Evolutionary conservation across 129 eudicot species (phyloP).

Genomic region (Ambrosia artemisiifolia): DNA sequence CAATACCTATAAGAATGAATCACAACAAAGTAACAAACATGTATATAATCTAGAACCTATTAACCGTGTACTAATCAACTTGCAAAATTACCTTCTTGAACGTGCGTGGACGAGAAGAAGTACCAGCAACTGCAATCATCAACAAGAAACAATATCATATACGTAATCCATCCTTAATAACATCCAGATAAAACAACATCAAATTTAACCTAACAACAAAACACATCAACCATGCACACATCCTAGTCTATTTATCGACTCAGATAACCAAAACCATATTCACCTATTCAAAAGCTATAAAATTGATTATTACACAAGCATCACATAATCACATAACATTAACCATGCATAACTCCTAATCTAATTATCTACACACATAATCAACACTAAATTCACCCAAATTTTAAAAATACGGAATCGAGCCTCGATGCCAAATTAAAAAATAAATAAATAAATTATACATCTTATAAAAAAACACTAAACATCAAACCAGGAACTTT

Average conservation of each 20-base stretch:
- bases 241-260: too few relatives aligned
- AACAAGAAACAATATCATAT: background rate
- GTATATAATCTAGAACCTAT: background rate
- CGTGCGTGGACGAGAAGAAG: constrained; percentile 84
- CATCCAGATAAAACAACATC: background rate
- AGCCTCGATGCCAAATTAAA: too few relatives aligned
- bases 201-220: background rate
- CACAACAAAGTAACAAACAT: background rate
- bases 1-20: background rate
- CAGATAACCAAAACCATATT: background rate
- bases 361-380: background rate
- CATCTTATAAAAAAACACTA: too few relatives aligned
- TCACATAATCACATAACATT: background rate
- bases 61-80: background rate
- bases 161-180: background rate
- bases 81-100: constrained; percentile 54
- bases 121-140: constrained; percentile 68
- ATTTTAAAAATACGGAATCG: too few relatives aligned
- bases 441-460: too few relatives aligned
- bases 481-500: too few relatives aligned
- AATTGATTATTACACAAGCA: background rate
- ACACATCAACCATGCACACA: background rate
- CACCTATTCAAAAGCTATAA: background rate
- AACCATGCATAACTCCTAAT: too few relatives aligned
- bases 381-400: background rate